phyloP scores from a whole-genome alignment of 495 filamentous ascomycete species.

The Amorphotheca resinae region DNA sequence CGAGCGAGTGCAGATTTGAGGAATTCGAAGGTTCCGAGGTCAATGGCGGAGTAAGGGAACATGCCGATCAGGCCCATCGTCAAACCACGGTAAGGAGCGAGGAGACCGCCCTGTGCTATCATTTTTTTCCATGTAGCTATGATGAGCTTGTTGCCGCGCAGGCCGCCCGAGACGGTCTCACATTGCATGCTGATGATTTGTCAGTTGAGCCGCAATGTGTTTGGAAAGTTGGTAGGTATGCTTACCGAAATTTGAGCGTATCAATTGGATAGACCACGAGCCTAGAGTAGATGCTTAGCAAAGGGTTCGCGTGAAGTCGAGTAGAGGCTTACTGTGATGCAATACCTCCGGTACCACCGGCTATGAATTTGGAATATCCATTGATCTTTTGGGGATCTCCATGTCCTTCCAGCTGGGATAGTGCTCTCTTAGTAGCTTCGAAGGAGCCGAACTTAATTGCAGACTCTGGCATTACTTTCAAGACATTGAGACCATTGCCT shows the following conservation, averaged over 20 bases:
- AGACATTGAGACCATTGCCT: conserved; percentile 94
- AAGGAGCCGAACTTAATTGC: conserved; percentile 96
- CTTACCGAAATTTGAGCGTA: conserved; percentile 72
- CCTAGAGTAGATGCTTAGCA: conserved; percentile 26
- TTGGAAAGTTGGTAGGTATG: conserved; percentile 1
- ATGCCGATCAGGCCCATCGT: conserved; percentile 88
- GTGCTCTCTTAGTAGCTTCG: conserved; percentile 80
- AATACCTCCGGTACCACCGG: conserved; percentile 83
- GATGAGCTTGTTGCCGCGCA: conserved; percentile 75
- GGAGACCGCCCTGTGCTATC: conserved; percentile 59
- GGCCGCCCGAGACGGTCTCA: conserved; percentile 75
- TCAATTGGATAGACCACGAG: conserved; percentile 94
- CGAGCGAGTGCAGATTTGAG: conserved; percentile 62
- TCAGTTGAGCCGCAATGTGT: conserved; percentile 29
- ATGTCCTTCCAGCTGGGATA: conserved; percentile 82
- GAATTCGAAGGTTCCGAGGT: conserved; percentile 89
- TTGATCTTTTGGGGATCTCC: conserved; percentile 65
- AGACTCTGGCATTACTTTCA: conserved; percentile 97
- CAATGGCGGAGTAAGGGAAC: conserved; percentile 96
- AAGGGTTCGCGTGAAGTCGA: neutral
- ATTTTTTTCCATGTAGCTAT: conserved; percentile 71
- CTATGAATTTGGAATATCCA: conserved; percentile 71
- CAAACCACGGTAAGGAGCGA: conserved; percentile 80
- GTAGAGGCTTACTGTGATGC: conserved; percentile 61
- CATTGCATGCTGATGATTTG: conserved; percentile 59